Evolutionary conservation across 2,329 filamentous ascomycete species (phyloP).

Genomic region (Calonectria crousiana): DNA sequence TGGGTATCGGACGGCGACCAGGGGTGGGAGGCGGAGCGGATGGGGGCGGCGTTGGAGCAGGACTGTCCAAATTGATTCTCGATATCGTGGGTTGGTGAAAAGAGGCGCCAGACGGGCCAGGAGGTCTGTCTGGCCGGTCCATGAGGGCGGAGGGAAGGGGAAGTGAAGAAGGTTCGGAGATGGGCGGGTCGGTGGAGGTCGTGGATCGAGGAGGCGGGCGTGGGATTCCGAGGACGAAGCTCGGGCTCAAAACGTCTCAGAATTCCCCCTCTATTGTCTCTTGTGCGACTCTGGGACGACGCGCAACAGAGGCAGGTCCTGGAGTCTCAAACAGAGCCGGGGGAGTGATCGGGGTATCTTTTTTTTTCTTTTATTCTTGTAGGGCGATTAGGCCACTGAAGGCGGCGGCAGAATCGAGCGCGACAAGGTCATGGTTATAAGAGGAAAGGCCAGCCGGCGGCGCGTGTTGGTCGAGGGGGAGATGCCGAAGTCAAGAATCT

Average conservation of each 20-base stretch:
- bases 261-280: slow-evolving; percentile 41
- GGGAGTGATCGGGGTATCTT: slow-evolving; percentile 29
- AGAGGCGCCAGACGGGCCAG: slow-evolving; percentile 39
- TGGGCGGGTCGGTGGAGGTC: slow-evolving; percentile 36
- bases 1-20: slow-evolving; percentile 54
- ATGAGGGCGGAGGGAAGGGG: slow-evolving; percentile 43
- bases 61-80: slow-evolving; percentile 56
- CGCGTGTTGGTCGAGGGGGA: slow-evolving; percentile 33
- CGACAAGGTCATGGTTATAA: slow-evolving; percentile 48
- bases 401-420: slow-evolving; percentile 45
- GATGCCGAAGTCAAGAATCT: slow-evolving; percentile 5
- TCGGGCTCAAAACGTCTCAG: slow-evolving; percentile 47
- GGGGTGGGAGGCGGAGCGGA: slow-evolving; percentile 31
- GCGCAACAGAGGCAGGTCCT: slow-evolving; percentile 35
- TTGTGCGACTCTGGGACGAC: slow-evolving; percentile 39
- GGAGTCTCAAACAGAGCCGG: slow-evolving; percentile 39
- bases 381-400: slow-evolving; percentile 45
- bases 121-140: slow-evolving; percentile 51
- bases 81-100: slow-evolving; percentile 43
- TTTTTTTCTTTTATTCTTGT: slow-evolving; percentile 11
- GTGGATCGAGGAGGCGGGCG: slow-evolving; percentile 34
- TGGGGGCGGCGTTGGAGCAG: slow-evolving; percentile 41
- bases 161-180: slow-evolving; percentile 31
- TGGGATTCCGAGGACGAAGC: slow-evolving; percentile 36
- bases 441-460: slow-evolving; percentile 38